These are phyloP conservation scores for Phalaenopsis equestris DNA, from an alignment of 106 monocot genomes.

Conservation along the genomic window DNA sequence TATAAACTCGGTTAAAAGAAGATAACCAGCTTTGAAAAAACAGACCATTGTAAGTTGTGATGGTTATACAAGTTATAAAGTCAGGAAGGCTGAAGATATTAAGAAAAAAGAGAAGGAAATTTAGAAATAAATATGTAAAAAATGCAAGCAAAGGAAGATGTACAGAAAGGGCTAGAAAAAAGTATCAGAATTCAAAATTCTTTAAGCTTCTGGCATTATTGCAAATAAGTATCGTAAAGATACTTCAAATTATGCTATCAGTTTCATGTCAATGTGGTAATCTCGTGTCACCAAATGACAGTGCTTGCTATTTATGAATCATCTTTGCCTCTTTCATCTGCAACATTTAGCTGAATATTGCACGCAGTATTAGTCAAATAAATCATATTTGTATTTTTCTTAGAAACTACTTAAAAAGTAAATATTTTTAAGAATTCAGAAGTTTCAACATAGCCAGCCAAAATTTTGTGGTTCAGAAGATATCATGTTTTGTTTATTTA, in stretches of 20 bases:
- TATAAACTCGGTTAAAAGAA: background rate
- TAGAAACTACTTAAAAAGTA: background rate
- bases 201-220: background rate
- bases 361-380: background rate
- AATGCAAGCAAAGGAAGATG: no score
- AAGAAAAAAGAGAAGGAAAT: no score
- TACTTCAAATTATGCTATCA: background rate
- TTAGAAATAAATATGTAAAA: no score
- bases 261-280: background rate
- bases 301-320: background rate
- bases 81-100: no score
- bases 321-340: background rate
- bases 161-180: no score
- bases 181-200: background rate
- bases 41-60: background rate
- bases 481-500: background rate
- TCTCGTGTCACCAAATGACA: background rate
- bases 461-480: background rate
- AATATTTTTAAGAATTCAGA: background rate
- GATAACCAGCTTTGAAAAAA: background rate
- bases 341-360: no score
- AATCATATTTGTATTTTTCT: background rate
- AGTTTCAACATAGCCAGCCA: background rate
- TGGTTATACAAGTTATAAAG: no score
- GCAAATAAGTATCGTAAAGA: background rate